phyloP scores from a whole-genome alignment of 495 filamentous ascomycete genomes.

The Neurospora sp. region DNA sequence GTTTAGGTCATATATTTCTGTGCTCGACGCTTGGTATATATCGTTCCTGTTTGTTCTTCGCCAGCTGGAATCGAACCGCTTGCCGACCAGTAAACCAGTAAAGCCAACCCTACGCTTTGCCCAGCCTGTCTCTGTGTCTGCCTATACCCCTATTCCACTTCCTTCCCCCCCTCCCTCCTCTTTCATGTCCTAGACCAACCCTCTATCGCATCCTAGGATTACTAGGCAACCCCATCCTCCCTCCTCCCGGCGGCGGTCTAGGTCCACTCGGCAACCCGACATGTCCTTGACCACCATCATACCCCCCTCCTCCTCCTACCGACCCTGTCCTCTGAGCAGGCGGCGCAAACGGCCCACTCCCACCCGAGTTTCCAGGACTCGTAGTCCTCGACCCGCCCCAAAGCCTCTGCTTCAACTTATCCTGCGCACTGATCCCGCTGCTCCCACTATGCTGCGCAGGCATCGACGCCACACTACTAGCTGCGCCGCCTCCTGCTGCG shows the following conservation, averaged over 20 bases:
- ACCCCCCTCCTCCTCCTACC: neutral
- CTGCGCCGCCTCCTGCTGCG: conserved; percentile 17
- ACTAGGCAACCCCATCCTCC: neutral
- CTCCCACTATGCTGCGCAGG: neutral
- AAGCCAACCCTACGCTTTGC: neutral
- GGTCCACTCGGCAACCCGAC: neutral
- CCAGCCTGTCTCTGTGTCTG: neutral
- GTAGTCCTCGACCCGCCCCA: conserved; percentile 35
- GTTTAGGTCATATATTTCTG: too few relatives aligned
- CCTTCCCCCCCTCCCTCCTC: neutral
- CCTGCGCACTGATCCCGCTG: conserved; percentile 27
- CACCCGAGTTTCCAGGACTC: conserved; percentile 18
- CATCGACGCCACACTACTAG: conserved; percentile 8
- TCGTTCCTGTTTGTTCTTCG: neutral
- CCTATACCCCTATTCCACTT: neutral
- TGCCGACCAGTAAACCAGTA: neutral
- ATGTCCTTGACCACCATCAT: neutral
- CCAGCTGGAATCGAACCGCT: neutral
- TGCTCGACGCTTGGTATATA: neutral
- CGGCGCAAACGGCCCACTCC: conserved; percentile 26
- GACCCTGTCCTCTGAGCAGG: conserved; percentile 13
- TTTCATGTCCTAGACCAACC: neutral
- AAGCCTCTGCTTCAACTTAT: conserved; percentile 41
- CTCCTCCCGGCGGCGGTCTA: neutral
- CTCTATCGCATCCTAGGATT: neutral